Evolutionary conservation across 1,284 basidiomycete genomes (phyloP).

Genomic region (Ganoderma leucocontextum): DNA sequence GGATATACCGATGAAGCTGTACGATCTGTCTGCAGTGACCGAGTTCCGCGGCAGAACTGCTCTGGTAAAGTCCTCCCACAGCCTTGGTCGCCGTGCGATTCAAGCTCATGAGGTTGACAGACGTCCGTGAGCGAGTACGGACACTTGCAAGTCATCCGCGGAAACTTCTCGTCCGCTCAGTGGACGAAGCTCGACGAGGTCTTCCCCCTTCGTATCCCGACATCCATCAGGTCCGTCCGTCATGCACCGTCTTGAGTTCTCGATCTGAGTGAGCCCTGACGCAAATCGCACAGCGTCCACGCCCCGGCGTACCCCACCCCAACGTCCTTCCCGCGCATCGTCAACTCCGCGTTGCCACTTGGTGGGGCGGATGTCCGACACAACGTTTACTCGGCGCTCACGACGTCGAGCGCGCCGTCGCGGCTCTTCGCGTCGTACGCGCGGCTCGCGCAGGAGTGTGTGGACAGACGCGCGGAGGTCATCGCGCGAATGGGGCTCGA

Average conservation of each 20-base stretch:
- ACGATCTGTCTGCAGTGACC: conserved; percentile 54
- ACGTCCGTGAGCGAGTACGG: conserved; percentile 32
- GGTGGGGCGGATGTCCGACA: conserved; percentile 7
- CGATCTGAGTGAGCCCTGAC: background rate
- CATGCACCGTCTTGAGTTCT: background rate
- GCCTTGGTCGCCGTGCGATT: background rate
- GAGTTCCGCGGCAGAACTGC: conserved; percentile 14
- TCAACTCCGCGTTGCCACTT: conserved; percentile 26
- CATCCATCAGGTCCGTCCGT: conserved; percentile 30
- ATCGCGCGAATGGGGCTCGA: conserved; percentile 40
- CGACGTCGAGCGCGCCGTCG: conserved; percentile 35
- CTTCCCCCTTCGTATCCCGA: conserved; percentile 30
- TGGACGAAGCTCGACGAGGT: conserved; percentile 49
- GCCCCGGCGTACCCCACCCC: conserved; percentile 40
- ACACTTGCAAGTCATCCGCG: conserved; percentile 63
- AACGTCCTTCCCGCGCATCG: conserved; percentile 42
- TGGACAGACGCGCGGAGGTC: conserved; percentile 41
- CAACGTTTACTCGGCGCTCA: conserved; percentile 38
- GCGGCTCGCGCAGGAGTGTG: conserved; percentile 38
- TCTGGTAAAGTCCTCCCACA: background rate
- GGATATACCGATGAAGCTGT: conserved; percentile 45
- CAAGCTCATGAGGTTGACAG: background rate
- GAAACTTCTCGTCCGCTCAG: conserved; percentile 50
- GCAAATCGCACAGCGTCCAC: conserved; percentile 36
- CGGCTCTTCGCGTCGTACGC: conserved; percentile 40